These are phyloP conservation scores for Suillus paluster DNA, from an alignment of 768 basidiomycete species.

Conservation along the genomic window DNA sequence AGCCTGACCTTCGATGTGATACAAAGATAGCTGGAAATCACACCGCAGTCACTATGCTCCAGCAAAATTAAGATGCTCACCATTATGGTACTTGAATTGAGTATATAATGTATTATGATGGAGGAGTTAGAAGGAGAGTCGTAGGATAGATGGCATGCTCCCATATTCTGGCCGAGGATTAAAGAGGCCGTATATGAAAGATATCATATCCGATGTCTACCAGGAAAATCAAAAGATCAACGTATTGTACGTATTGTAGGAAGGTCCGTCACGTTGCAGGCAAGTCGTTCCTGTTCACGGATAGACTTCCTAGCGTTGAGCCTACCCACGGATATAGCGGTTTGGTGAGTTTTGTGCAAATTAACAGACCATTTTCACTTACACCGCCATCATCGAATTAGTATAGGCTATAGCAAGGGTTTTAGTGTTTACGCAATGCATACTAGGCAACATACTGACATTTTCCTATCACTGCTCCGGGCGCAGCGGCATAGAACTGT, in stretches of 20 bases:
- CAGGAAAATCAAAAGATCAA: not conserved
- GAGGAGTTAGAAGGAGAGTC: too few relatives aligned
- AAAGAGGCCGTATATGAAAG: too few relatives aligned
- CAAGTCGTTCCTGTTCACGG: conserved; percentile 17
- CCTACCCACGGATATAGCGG: not conserved
- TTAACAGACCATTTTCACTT: conserved; percentile 9
- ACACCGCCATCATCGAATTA: conserved; percentile 32
- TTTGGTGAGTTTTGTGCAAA: not conserved
- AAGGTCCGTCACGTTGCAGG: conserved; percentile 11
- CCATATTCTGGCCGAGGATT: too few relatives aligned
- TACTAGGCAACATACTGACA: conserved; percentile 13
- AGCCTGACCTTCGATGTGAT: too few relatives aligned
- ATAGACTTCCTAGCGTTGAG: conserved; percentile 15
- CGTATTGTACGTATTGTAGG: conserved; percentile 21
- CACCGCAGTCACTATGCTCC: too few relatives aligned
- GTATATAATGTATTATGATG: too few relatives aligned
- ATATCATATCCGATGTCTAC: not conserved
- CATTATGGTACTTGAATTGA: too few relatives aligned
- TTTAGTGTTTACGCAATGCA: not conserved
- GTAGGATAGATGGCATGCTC: too few relatives aligned
- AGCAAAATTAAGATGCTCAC: too few relatives aligned
- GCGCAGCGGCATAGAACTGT: conserved; percentile 13
- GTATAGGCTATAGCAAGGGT: conserved; percentile 16
- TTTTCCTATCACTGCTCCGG: conserved; percentile 21
- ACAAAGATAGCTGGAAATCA: too few relatives aligned